Percentiles rank a stretch among this genome's conserved stretches.
Conservation (phyloP, 2,329 filamentous ascomycete genomes). For the Erysiphe pulchra region DNA sequence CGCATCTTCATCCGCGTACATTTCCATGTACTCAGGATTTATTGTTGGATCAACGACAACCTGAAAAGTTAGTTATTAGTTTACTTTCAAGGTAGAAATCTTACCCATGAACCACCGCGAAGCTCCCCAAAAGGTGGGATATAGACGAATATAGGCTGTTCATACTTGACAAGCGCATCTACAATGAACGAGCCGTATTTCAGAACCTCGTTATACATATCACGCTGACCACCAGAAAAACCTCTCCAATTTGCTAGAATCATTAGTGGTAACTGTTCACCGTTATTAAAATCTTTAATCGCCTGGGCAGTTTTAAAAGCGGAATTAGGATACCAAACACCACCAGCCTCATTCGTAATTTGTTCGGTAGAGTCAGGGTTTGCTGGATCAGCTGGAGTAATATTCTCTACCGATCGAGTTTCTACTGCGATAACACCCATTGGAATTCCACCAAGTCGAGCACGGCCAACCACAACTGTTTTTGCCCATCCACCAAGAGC, state of each 20-base stretch:
- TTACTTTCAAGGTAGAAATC: constrained; percentile 9
- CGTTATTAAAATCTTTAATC: constrained; percentile 96
- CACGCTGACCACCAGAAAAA: constrained; percentile 97
- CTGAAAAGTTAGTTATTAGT: constrained; percentile 16
- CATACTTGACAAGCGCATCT: constrained; percentile 89
- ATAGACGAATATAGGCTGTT: constrained; percentile 97
- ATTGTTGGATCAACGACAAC: constrained; percentile 97
- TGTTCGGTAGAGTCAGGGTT: constrained; percentile 98
- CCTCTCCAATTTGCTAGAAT: constrained; percentile 99
- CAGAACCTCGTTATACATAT: constrained; percentile 99
- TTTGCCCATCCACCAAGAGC: constrained; percentile 90
- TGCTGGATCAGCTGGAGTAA: constrained; percentile 85
- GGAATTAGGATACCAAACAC: constrained; percentile 99
- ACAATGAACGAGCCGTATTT: constrained; percentile 99
- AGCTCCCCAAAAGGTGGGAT: constrained; percentile 92
- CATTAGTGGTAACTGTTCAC: constrained; percentile 94
- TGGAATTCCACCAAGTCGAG: constrained; percentile 85
- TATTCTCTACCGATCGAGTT: constrained; percentile 86
- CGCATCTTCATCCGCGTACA: constrained; percentile 91
- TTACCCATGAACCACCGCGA: constrained; percentile 85
- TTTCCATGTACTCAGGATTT: constrained; percentile 91
- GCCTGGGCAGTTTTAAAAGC: constrained; percentile 99
- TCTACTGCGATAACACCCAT: constrained; percentile 97
- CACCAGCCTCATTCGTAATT: constrained; percentile 80
- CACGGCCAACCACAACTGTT: constrained; percentile 88